phyloP scores from a whole-genome alignment of 2,329 filamentous ascomycete genomes.

The Hypocreales sp. region DNA sequence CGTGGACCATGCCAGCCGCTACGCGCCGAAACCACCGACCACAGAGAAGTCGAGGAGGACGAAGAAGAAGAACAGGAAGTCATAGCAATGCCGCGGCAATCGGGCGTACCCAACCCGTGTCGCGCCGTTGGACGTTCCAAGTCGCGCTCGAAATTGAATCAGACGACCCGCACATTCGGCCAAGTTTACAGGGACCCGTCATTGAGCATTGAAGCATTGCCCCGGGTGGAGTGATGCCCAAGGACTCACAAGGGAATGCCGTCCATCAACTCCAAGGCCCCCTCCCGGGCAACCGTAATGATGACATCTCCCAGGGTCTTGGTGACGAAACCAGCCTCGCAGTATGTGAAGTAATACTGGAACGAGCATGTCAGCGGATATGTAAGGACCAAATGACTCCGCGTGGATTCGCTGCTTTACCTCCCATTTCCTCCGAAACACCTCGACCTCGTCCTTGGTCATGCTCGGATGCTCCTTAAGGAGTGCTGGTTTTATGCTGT shows the following conservation, averaged over 20 bases:
- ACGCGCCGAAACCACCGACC: constrained; percentile 23
- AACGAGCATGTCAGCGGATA: not conserved
- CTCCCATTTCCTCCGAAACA: constrained; percentile 60
- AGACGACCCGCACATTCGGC: too few species aligned
- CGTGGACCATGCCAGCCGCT: constrained; percentile 57
- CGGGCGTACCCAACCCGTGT: too few species aligned
- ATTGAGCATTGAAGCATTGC: too few species aligned
- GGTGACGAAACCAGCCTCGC: constrained; percentile 56
- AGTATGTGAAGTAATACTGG: constrained; percentile 61
- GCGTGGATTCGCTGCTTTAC: too few species aligned
- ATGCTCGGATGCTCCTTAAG: constrained; percentile 40
- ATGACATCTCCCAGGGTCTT: constrained; percentile 61
- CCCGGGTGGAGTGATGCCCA: too few species aligned
- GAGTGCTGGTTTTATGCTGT: constrained; percentile 43
- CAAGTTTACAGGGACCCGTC: too few species aligned
- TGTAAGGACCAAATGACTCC: too few species aligned
- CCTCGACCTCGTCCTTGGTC: constrained; percentile 44
- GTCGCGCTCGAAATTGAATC: too few species aligned
- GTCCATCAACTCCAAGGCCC: constrained; percentile 52
- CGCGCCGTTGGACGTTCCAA: too few species aligned
- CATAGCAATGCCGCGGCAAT: too few species aligned
- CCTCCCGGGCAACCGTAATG: constrained; percentile 52
- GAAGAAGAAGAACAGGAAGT: constrained; percentile 1
- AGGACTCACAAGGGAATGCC: constrained; percentile 41
- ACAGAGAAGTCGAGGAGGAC: too few species aligned